phyloP scores from a whole-genome alignment of 2,329 filamentous ascomycete genomes.

The Aspergillus sp. region DNA sequence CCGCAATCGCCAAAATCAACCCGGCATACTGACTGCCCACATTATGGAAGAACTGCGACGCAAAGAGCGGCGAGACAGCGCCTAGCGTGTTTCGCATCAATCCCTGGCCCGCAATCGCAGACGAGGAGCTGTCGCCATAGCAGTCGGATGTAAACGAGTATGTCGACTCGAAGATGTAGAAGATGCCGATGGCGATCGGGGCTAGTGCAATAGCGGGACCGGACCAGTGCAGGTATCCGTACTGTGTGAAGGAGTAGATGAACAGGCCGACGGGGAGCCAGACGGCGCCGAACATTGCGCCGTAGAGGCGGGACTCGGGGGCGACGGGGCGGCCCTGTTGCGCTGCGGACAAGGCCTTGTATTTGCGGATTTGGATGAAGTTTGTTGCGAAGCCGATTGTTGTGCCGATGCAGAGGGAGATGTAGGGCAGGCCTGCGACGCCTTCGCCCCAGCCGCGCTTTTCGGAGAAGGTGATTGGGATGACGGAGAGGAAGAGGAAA shows the following conservation, averaged over 20 bases:
- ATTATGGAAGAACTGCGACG: slow-evolving; percentile 54
- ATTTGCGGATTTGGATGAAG: slow-evolving; percentile 53
- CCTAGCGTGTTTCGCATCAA: slow-evolving; percentile 55
- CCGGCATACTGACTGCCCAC: slow-evolving; percentile 55
- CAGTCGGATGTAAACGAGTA: slow-evolving; percentile 56
- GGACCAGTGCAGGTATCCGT: slow-evolving; percentile 50
- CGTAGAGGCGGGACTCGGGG: slow-evolving; percentile 50
- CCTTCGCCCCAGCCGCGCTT: slow-evolving; percentile 56
- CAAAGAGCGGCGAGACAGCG: slow-evolving; percentile 54
- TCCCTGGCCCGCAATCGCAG: slow-evolving; percentile 51
- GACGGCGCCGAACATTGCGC: slow-evolving; percentile 49
- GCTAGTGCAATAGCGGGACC: slow-evolving; percentile 51
- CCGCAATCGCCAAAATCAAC: slow-evolving; percentile 49
- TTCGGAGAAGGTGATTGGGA: slow-evolving; percentile 52
- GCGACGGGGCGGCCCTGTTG: slow-evolving; percentile 29
- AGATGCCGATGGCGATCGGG: slow-evolving; percentile 54
- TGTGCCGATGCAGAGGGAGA: slow-evolving; percentile 50
- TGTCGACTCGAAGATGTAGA: slow-evolving; percentile 46
- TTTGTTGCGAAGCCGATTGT: slow-evolving; percentile 51
- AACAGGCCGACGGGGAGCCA: slow-evolving; percentile 52
- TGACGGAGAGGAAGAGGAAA: slow-evolving; percentile 55
- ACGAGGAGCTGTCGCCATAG: slow-evolving; percentile 46
- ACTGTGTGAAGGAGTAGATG: slow-evolving; percentile 57
- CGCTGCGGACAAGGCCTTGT: slow-evolving; percentile 39
- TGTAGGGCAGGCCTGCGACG: slow-evolving; percentile 52